Evolutionary conservation across 2,329 filamentous ascomycete genomes (phyloP).

Genomic region (Epichloe sibirici): DNA sequence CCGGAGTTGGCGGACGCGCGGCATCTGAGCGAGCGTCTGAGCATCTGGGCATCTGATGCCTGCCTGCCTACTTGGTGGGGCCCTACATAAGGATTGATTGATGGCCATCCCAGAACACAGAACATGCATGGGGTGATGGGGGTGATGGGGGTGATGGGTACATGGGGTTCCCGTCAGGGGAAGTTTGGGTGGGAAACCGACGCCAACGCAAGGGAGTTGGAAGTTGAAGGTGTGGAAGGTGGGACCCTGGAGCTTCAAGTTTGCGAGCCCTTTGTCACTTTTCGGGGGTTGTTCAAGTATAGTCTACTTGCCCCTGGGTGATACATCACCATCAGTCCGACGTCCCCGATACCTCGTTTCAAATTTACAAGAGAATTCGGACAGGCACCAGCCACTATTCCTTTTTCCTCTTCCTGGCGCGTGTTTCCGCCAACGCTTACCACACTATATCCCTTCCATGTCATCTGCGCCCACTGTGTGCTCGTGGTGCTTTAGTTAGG

Average conservation of each 20-base stretch:
- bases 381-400: neutral
- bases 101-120: neutral
- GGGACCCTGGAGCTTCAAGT: neutral
- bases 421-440: too few relatives aligned
- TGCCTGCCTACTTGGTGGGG: neutral
- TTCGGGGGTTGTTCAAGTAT: neutral
- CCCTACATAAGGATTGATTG: too few relatives aligned
- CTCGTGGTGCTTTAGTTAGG: too few relatives aligned
- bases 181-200: neutral
- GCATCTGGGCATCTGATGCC: neutral
- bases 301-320: neutral
- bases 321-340: neutral
- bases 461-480: too few relatives aligned
- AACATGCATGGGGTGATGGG: neutral
- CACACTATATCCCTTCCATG: neutral
- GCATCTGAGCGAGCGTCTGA: neutral
- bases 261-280: neutral
- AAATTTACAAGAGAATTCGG: neutral
- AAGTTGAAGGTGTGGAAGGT: neutral
- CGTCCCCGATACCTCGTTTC: slow-evolving; percentile 4
- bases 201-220: neutral
- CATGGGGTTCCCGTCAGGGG: slow-evolving; percentile 1
- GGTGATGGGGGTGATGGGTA: too few relatives aligned
- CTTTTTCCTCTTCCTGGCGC: neutral
- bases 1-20: slow-evolving; percentile 1